phyloP scores from a whole-genome alignment of 306 rosid genomes.

The Lathyrus sativus region DNA sequence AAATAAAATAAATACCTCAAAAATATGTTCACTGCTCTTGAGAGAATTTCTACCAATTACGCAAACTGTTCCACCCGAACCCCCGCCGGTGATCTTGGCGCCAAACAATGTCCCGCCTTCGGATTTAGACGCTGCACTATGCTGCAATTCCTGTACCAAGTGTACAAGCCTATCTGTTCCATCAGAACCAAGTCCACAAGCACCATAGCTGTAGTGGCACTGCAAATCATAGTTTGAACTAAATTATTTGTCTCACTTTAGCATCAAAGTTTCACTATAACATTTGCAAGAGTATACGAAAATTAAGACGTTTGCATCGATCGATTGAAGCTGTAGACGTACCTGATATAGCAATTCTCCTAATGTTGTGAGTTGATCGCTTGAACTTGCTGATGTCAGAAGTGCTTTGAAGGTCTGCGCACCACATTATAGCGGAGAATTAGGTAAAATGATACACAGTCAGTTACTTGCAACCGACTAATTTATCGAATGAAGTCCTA shows the following conservation, averaged over 20 bases:
- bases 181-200: constrained; percentile 88
- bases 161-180: constrained; percentile 90
- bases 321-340: constrained; percentile 26
- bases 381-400: constrained; percentile 69
- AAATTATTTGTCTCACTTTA: constrained; percentile 9
- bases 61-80: constrained; percentile 93
- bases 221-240: constrained; percentile 39
- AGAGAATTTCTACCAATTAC: constrained; percentile 75
- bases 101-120: constrained; percentile 75
- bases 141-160: constrained; percentile 83
- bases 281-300: background rate
- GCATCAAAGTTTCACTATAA: constrained; percentile 29
- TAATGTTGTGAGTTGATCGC: constrained; percentile 76
- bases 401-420: constrained; percentile 85
- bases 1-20: constrained; percentile 62
- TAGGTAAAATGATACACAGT: background rate
- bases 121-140: constrained; percentile 55
- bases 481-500: constrained; percentile 28
- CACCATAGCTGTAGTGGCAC: constrained; percentile 92
- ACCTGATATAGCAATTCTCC: constrained; percentile 98
- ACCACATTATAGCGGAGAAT: constrained; percentile 25
- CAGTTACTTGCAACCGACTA: constrained; percentile 7
- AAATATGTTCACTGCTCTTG: constrained; percentile 73
- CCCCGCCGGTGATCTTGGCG: constrained; percentile 96
- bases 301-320: constrained; percentile 3